Base-by-base conservation (phyloP, 768 basidiomycete species). In the Phylloporus scabripes region DNA sequence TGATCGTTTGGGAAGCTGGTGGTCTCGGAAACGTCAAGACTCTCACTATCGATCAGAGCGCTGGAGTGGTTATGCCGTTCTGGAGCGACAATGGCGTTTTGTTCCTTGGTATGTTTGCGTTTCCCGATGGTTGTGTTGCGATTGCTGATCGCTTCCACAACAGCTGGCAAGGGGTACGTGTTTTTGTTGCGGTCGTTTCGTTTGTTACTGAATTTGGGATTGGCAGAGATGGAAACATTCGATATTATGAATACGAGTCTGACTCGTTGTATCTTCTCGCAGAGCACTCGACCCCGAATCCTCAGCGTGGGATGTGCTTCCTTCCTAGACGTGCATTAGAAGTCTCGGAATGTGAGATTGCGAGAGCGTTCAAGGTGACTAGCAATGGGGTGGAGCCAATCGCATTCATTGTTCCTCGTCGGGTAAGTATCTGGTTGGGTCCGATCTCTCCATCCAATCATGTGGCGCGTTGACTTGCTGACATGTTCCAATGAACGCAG, bases 281-380 rank as follows among this genome's bases (percentile, higher is more conserved):
- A 17, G 96, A 97, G 64, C 80, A 94, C 76, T 88, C 93, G 66
- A 88, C 86, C 4, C 75, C 83, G 17, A 90, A 94, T 45, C 94
- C 95, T 24, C 95, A 98, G 68, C 89, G 94, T 45, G 96, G 96
- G 11, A 89, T 98, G 83, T 91, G 88, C 65, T 93, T 98, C 84
- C 78, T 96, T 37, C 96, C 96, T 11, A 82, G 94, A 31, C 87
- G 93, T 42, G 85, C 89, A 0, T 79, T 98, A 60, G 92, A 80
- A 63, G 86, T 96, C 20, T 71, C 78, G 32, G 92, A 97, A 45
- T 95, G 93, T 66, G 96, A 98, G 67, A 96, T 98, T 57, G 94
- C 92, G 2, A 78, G 92, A 24, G 92, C 88, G 1, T 97, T 90
- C 79, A 99, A 98, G 69, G 78, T 95, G 17, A 74, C 81, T 14